Evolutionary conservation across 1,284 basidiomycete species (phyloP).

Genomic region (Heterobasidion annosum): DNA sequence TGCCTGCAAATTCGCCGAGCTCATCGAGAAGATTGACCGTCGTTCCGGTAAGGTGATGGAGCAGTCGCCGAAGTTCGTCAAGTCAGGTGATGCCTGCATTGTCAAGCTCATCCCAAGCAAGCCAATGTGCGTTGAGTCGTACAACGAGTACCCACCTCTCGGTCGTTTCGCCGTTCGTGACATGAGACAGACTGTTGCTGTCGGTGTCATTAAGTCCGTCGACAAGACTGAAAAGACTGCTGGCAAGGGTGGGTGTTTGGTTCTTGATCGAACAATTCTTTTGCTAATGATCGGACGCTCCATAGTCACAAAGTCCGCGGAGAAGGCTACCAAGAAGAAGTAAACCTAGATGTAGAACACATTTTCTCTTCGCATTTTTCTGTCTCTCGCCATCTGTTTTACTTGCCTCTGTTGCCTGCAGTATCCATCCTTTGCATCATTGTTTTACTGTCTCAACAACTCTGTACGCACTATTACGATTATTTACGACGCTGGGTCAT

Average conservation of each 20-base stretch:
- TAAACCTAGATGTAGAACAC: constrained; percentile 67
- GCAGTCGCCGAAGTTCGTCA: constrained; percentile 90
- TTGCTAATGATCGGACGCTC: constrained; percentile 7
- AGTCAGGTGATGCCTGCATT: constrained; percentile 93
- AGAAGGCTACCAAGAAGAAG: constrained; percentile 96
- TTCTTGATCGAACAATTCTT: background rate
- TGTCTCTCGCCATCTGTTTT: constrained; percentile 20
- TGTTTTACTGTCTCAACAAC: constrained; percentile 25
- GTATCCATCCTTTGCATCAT: constrained; percentile 35
- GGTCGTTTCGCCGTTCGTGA: constrained; percentile 98
- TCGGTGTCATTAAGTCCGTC: constrained; percentile 95
- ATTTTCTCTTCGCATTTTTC: constrained; percentile 23
- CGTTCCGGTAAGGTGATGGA: constrained; percentile 94
- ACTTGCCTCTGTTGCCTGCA: constrained; percentile 25
- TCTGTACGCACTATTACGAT: constrained; percentile 45
- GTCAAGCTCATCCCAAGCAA: constrained; percentile 96
- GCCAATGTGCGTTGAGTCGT: constrained; percentile 98
- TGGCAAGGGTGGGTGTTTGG: constrained; percentile 63
- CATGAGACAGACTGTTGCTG: constrained; percentile 97
- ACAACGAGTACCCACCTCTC: constrained; percentile 97
- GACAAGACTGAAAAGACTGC: constrained; percentile 85
- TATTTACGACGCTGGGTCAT: constrained; percentile 16
- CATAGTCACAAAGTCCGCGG: constrained; percentile 88
- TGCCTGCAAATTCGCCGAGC: constrained; percentile 98
- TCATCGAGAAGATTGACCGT: constrained; percentile 99